phyloP scores from a whole-genome alignment of 2,329 filamentous ascomycete species.

The Alternaria arborescens region DNA sequence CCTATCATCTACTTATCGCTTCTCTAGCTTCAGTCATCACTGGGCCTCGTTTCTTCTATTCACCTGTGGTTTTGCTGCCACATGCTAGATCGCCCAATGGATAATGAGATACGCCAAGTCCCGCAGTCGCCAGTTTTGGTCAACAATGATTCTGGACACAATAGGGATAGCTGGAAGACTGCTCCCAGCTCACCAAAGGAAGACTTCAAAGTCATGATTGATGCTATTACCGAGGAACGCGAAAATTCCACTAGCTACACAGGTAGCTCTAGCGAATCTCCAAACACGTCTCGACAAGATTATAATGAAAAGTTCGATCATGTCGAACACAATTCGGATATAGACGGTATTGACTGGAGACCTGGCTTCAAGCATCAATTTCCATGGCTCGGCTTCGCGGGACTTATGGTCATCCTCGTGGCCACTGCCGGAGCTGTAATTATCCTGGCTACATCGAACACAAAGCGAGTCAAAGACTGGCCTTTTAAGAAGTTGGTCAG shows the following conservation, averaged over 20 bases:
- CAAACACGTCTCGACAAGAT: background rate
- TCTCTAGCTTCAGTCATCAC: background rate
- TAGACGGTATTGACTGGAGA: slow-evolving; percentile 34
- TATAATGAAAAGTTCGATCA: slow-evolving; percentile 4
- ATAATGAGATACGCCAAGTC: slow-evolving; percentile 6
- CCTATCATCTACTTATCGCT: background rate
- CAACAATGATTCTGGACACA: background rate
- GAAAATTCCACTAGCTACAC: background rate
- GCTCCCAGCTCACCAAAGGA: slow-evolving; percentile 10
- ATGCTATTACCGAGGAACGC: slow-evolving; percentile 6
- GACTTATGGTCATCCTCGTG: slow-evolving; percentile 27
- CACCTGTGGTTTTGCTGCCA: background rate
- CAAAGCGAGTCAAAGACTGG: background rate
- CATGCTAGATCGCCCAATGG: background rate
- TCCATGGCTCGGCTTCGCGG: slow-evolving; percentile 33
- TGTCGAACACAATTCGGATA: slow-evolving; percentile 9
- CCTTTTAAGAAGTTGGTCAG: background rate
- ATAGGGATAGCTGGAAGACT: background rate
- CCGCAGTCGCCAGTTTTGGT: background rate
- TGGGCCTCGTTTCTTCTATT: background rate
- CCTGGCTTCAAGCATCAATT: slow-evolving; percentile 34
- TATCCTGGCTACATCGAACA: background rate
- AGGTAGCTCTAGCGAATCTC: background rate
- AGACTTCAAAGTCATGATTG: slow-evolving; percentile 11
- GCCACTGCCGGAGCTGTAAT: slow-evolving; percentile 31